Base-by-base conservation (phyloP, 108 stramenopile species). In the Pseudonitzschia delicatissima region DNA sequence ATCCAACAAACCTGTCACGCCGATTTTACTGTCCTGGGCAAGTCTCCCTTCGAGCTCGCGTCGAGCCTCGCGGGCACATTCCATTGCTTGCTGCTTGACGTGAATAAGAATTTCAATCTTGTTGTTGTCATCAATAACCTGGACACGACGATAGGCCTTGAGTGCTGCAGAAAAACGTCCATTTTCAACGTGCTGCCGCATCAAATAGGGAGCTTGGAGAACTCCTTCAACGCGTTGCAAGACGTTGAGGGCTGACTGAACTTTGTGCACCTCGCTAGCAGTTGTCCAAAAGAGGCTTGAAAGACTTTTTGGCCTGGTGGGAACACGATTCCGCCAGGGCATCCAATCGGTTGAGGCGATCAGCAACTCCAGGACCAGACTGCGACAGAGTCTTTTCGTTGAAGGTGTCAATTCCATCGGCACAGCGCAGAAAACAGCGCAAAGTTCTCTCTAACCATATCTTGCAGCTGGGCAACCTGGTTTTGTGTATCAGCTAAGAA, bases 201-300 rank as follows among this genome's bases (percentile, higher is more conserved):
- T 95, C 39, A 91, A 64, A 52, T 79, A 79, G 0, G 94, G 94
- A 12, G 84, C 85, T 49, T 90, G 87, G 5, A 95, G 73, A 35
- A 95, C 77, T 4, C 89, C 88, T 2, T 82, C 91, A 11, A 92
- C 84, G 42, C 94, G 84, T 32, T 87, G 85, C 18, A 95, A 72
- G 13, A 95, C 88, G n/a, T 87, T 73, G 7, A 95, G 63, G 12
- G 89, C 87, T 23, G 87, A 86, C 66, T 95, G 90, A 1, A 92
- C 91, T 66, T 92, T 95, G 27, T 89, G 79, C 33, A 95, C 94
- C 62, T 95, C 91, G 57, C 76, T 87, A 37, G 94, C 87, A 68
- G n/a, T 95, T 95, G 66, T 95, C 94, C 62, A 95, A 70, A 15
- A 95, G 69, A 11, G 94, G 91, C 62, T 88, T 90, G 71, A 95